Conservation (phyloP, 2,329 filamentous ascomycete genomes). For the Fusarium sp. region DNA sequence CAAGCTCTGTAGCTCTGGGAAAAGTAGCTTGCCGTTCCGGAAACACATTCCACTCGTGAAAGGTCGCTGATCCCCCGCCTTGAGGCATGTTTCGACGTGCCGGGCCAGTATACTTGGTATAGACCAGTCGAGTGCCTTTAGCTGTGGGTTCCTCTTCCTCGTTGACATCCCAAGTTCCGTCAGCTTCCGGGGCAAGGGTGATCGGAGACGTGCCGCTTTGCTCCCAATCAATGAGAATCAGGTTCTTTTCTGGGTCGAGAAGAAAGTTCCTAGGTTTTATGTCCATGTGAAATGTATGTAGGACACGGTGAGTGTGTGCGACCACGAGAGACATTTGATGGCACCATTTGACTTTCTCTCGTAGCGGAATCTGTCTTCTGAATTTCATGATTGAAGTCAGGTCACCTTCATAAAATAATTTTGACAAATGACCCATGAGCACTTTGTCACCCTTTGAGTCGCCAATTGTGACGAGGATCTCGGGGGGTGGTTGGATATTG, state of each 20-base stretch:
- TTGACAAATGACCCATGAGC: background rate
- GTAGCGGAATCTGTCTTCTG: background rate
- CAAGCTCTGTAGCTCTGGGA: background rate
- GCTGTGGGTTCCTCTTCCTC: background rate
- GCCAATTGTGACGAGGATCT: background rate
- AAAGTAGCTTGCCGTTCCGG: background rate
- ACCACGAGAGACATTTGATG: constrained; percentile 1
- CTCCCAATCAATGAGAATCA: background rate
- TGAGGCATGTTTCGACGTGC: background rate
- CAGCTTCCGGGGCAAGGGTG: background rate
- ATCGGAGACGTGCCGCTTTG: background rate
- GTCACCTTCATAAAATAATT: background rate
- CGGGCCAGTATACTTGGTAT: background rate
- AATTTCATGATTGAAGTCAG: background rate
- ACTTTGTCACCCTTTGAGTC: background rate
- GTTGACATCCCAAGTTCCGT: background rate
- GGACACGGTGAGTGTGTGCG: background rate
- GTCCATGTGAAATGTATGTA: background rate
- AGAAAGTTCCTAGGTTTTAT: background rate
- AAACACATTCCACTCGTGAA: background rate
- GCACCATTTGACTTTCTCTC: background rate
- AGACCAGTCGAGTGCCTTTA: background rate
- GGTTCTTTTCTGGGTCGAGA: background rate
- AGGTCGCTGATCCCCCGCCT: background rate
- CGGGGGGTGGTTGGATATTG: background rate